Conservation (phyloP, 768 basidiomycete genomes). For the Baorangia bicolor region DNA sequence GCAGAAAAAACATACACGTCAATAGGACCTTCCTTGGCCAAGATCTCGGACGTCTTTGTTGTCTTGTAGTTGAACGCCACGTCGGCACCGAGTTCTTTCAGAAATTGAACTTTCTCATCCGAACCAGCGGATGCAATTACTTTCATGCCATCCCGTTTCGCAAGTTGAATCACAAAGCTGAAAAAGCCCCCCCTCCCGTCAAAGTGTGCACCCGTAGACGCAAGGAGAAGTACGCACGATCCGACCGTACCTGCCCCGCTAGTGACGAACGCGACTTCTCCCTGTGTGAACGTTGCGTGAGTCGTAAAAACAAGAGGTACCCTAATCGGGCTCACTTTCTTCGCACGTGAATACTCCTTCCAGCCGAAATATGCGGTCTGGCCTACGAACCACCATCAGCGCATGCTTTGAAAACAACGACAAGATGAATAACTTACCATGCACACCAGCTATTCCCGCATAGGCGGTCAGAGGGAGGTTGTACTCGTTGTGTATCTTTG, state of each 20-base stretch:
- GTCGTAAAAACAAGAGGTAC: background rate
- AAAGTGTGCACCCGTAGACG: background rate
- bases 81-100: conserved; percentile 63
- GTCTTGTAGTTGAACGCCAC: conserved; percentile 77
- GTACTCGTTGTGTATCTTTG: conserved; percentile 25
- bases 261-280: conserved; percentile 50
- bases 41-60: conserved; percentile 45
- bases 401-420: conserved; percentile 7
- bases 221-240: conserved; percentile 40
- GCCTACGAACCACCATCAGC: conserved; percentile 9
- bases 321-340: conserved; percentile 22
- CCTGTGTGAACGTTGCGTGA: conserved; percentile 25
- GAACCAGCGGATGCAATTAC: conserved; percentile 73
- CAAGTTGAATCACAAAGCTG: conserved; percentile 51
- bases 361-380: conserved; percentile 17
- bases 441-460: conserved; percentile 31
- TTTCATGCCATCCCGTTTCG: conserved; percentile 52
- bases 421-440: conserved; percentile 1
- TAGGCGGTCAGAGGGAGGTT: conserved; percentile 30
- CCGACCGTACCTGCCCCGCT: conserved; percentile 55
- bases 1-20: conserved; percentile 39
- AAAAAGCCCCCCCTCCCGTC: background rate
- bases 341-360: conserved; percentile 17
- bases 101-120: conserved; percentile 68
- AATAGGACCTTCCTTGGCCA: conserved; percentile 57